Base-by-base conservation (phyloP, 129 eudicot species). In the Flaveria trinervia region DNA sequence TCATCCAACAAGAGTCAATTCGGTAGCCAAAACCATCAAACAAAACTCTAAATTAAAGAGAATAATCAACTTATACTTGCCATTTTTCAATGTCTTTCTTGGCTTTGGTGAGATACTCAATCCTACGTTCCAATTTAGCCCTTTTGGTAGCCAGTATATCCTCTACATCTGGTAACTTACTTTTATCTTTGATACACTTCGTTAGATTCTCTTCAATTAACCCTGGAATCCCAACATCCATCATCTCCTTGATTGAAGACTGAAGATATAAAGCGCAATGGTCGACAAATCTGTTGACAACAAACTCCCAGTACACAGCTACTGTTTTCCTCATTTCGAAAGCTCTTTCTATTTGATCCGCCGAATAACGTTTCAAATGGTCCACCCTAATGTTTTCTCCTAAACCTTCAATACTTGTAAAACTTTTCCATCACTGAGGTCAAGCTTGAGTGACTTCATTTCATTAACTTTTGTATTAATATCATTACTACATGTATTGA, bases 281-380 rank as follows among this genome's bases (percentile, higher is more conserved):
- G 45, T 70, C 62, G 39, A 70, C 75, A 70, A 50, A 49, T 7
- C 75, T 10, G 14, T 70, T 49, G 13, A 50, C 62, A 0, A 70
- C 75, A 70, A 70, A 22, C 22, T 72, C 76, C 66, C 76, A 72
- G 4, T 54, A 72, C 10, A 11, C 65, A n/a, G n/a, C 51, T 9
- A 18, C 23, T 3, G 4, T 2, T 45, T 52, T 72, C 16, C 18
- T 72, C 50, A 52, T 16, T 9, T 55, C 65, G 18, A 52, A 72
- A 33, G 51, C 76, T 17, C 6, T 18, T 72, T 36, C 18, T 6
- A 14, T 33, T 55, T 15, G 8, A 3, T 13, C 4, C 10, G 3
- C 52, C 18, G 28, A 0, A 39, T 54, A 39, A 3, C 9, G 10
- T 3, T n/a, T 55, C 8, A 52, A 55, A 18, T 54, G 51, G 11